These are phyloP conservation scores for Eleusine coracana DNA, from an alignment of 176 grass and related monocot species.

Conservation along the genomic window DNA sequence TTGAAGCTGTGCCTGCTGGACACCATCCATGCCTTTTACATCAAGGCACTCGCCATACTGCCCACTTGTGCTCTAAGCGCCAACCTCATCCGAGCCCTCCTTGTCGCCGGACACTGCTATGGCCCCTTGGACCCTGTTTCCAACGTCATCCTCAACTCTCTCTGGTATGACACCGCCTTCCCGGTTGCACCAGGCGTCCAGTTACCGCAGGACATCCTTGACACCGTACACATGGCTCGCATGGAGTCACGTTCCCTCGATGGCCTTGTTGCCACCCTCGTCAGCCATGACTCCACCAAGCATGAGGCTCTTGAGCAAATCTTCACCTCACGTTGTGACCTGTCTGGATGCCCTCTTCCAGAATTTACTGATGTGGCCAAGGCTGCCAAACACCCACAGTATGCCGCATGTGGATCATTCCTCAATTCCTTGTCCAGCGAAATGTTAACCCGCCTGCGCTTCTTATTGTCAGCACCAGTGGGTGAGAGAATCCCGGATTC, in stretches of 20 bases:
- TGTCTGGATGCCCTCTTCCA: background rate
- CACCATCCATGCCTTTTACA: no score
- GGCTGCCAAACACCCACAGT: background rate
- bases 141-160: background rate
- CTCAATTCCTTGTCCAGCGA: background rate
- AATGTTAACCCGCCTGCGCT: background rate
- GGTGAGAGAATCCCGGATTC: background rate
- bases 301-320: background rate
- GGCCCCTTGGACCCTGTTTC: constrained; percentile 10
- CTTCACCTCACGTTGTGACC: background rate
- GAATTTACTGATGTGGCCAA: background rate
- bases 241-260: background rate
- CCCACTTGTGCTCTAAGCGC: no score
- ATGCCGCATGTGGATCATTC: background rate
- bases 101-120: background rate
- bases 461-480: background rate
- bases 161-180: background rate
- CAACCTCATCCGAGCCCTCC: constrained; percentile 2
- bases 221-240: background rate
- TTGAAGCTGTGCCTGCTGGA: background rate
- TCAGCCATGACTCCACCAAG: background rate
- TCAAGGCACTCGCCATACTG: no score
- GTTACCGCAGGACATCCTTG: background rate
- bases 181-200: background rate
- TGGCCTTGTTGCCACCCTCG: background rate